Evolutionary conservation across 768 basidiomycete genomes (phyloP).

Genomic region (Suillus subaureus): DNA sequence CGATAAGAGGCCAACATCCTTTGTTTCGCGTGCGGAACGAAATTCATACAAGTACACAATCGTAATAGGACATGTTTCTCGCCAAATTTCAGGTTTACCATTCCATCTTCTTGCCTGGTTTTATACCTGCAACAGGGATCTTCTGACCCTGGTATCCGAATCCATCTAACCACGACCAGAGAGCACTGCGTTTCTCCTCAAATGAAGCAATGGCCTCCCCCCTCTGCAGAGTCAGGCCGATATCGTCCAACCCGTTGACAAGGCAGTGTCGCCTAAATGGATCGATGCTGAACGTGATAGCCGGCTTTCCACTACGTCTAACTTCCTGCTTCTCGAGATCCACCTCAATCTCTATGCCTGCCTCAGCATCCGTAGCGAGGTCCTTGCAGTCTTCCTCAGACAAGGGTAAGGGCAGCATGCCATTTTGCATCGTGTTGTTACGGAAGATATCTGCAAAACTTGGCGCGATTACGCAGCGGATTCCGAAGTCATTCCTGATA

Average conservation of each 20-base stretch:
- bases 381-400: conserved; percentile 69
- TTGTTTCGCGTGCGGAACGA: conserved; percentile 2
- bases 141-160: conserved; percentile 85
- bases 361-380: conserved; percentile 78
- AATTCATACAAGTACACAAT: conserved; percentile 5
- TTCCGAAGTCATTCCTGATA: conserved; percentile 83
- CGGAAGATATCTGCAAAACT: conserved; percentile 92
- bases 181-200: conserved; percentile 72
- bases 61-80: neutral
- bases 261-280: conserved; percentile 92
- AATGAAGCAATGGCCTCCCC: conserved; percentile 72
- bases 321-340: conserved; percentile 85
- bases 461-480: conserved; percentile 84
- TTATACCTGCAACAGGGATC: conserved; percentile 55
- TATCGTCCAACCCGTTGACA: conserved; percentile 95
- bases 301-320: conserved; percentile 66
- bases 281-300: conserved; percentile 82
- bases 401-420: conserved; percentile 80
- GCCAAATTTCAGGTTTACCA: conserved; percentile 51
- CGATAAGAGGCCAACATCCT: neutral
- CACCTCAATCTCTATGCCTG: conserved; percentile 76
- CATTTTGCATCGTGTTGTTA: conserved; percentile 91
- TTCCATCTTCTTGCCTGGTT: conserved; percentile 58
- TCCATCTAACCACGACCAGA: conserved; percentile 97
- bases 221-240: conserved; percentile 90